Percentiles rank a stretch among this genome's conserved stretches.
Evolutionary conservation across 345 rosid species (phyloP).

Genomic region (Brassica incana): DNA sequence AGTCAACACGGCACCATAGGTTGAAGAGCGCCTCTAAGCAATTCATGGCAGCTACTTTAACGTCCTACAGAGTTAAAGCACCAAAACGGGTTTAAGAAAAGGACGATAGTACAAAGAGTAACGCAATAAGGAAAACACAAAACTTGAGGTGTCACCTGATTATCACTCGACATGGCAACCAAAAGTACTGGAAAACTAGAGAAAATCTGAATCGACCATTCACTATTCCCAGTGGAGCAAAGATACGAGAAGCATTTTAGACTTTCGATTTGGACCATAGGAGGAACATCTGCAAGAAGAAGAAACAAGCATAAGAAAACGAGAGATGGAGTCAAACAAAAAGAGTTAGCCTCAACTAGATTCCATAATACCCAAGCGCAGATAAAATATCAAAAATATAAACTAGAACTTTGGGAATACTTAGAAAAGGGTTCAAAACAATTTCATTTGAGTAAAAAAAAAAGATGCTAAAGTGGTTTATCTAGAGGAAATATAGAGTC

Average conservation of each 20-base stretch:
- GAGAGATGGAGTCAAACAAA: not conserved
- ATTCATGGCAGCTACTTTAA: conserved; percentile 69
- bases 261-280: conserved; percentile 67
- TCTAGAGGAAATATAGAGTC: not conserved
- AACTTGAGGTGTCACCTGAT: conserved; percentile 55
- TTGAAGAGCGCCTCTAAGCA: conserved; percentile 67
- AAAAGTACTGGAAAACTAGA: conserved; percentile 70
- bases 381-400: not conserved
- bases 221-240: conserved; percentile 55
- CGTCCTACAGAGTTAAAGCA: conserved; percentile 54
- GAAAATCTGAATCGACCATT: conserved; percentile 58
- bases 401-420: not conserved
- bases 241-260: conserved; percentile 70
- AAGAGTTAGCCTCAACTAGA: conserved; percentile 5
- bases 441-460: not conserved
- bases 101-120: not conserved
- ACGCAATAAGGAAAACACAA: not conserved
- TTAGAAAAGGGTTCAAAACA: not conserved
- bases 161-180: conserved; percentile 66
- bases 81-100: not conserved
- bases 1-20: conserved; percentile 58
- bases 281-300: conserved; percentile 61
- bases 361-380: not conserved
- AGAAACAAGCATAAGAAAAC: conserved; percentile 26
- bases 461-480: conserved; percentile 9